A percentile compares a stretch with the other conserved stretches of the same genome.
Conservation (phyloP, 805 yeast species). For the Saccharomyces eubayanus region DNA sequence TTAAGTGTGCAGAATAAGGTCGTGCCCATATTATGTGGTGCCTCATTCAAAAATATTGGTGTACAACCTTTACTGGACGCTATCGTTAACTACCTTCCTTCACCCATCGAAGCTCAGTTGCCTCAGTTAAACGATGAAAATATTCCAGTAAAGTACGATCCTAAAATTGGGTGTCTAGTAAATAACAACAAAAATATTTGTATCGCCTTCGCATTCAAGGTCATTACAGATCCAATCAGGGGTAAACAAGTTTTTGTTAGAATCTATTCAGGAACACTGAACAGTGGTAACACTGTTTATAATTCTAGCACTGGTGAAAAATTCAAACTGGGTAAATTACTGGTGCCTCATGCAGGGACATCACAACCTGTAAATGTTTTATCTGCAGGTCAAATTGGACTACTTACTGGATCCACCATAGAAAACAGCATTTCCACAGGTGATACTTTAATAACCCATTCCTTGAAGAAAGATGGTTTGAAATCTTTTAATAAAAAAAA, state of each 20-base stretch:
- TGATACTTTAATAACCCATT: constrained; percentile 71
- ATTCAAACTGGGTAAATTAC: constrained; percentile 57
- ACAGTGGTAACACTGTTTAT: constrained; percentile 50
- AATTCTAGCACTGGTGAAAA: constrained; percentile 65
- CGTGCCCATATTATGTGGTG: constrained; percentile 84
- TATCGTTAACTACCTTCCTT: constrained; percentile 66
- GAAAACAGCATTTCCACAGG: constrained; percentile 72
- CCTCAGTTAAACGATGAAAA: constrained; percentile 42
- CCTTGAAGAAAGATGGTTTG: constrained; percentile 42
- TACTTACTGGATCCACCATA: constrained; percentile 34
- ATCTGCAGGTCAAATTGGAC: constrained; percentile 82
- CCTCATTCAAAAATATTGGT: constrained; percentile 86
- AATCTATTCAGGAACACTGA: constrained; percentile 75
- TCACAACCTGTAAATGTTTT: constrained; percentile 63
- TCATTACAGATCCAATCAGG: constrained; percentile 71
- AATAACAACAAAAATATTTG: constrained; percentile 53
- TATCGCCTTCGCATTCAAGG: constrained; percentile 85
- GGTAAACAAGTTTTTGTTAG: constrained; percentile 81
- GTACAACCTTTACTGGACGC: constrained; percentile 92
- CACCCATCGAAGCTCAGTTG: constrained; percentile 55
- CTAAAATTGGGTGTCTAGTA: constrained; percentile 41
- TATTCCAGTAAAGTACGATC: constrained; percentile 34
- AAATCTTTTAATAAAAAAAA: constrained; percentile 33
- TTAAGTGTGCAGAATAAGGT: constrained; percentile 52
- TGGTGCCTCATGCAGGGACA: constrained; percentile 81